Conservation (phyloP, 2,329 filamentous ascomycete genomes). For the Ophiocordyceps camponoti-floridani region DNA sequence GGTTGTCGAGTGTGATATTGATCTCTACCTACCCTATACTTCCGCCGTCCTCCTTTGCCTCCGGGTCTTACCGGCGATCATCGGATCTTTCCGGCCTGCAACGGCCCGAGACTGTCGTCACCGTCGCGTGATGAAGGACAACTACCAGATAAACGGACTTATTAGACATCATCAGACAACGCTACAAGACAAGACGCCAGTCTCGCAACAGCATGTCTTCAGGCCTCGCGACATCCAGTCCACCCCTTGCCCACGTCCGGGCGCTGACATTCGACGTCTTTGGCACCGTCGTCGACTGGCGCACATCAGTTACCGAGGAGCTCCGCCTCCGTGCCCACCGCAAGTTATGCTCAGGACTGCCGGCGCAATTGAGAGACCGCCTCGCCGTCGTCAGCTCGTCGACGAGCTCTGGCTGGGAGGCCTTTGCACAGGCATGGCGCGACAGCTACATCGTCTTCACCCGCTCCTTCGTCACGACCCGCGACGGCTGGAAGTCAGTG, state of each 20-base stretch:
- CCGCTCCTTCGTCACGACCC: conserved; percentile 25
- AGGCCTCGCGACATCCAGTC: conserved; percentile 6
- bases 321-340: conserved; percentile 31
- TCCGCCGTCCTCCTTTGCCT: no score
- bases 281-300: conserved; percentile 69
- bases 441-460: conserved; percentile 46
- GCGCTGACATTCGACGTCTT: conserved; percentile 62
- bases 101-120: neutral
- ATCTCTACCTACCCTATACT: neutral
- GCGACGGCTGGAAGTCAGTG: conserved; percentile 44
- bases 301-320: conserved; percentile 42
- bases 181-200: no score
- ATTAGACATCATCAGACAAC: no score
- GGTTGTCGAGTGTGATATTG: no score
- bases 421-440: conserved; percentile 56
- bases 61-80: no score
- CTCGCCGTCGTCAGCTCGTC: conserved; percentile 24
- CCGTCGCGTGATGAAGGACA: no score
- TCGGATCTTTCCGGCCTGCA: no score
- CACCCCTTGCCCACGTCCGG: conserved; percentile 21
- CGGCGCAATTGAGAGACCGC: conserved; percentile 25
- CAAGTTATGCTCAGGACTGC: conserved; percentile 27
- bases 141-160: no score
- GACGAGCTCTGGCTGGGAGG: conserved; percentile 32
- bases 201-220: conserved; percentile 9